These are phyloP conservation scores for Metschnikowia orientalis DNA, from an alignment of 805 yeast species.

Conservation along the genomic window DNA sequence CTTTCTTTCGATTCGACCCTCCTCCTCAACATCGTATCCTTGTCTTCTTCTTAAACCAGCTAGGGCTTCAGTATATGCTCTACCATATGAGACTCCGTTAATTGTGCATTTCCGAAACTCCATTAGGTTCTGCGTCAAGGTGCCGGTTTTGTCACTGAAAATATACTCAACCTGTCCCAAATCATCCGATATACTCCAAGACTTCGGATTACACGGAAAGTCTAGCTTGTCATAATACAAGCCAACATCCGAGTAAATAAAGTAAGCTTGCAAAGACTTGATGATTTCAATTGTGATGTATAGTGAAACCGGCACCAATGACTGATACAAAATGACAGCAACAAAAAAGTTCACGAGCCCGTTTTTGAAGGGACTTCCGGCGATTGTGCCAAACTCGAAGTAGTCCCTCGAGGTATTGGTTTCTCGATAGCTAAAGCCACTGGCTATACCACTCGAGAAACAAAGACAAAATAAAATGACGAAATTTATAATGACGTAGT, in stretches of 20 bases:
- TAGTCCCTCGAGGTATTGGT: conserved; percentile 49
- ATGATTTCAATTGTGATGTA: conserved; percentile 76
- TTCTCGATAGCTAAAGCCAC: conserved; percentile 58
- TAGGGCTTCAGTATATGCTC: conserved; percentile 74
- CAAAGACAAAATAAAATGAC: conserved; percentile 59
- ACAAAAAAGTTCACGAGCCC: conserved; percentile 71
- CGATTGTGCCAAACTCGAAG: conserved; percentile 69
- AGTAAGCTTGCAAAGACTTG: conserved; percentile 71
- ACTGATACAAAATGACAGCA: conserved; percentile 67
- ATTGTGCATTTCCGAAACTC: conserved; percentile 75
- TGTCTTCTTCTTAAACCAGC: conserved; percentile 65
- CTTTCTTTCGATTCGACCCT: conserved; percentile 43
- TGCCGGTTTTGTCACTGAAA: conserved; percentile 82
- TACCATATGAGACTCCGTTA: conserved; percentile 62
- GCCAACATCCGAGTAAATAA: conserved; percentile 63
- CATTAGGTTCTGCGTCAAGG: conserved; percentile 79
- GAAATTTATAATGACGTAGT: conserved; percentile 66
- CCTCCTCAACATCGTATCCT: conserved; percentile 57
- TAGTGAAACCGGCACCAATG: conserved; percentile 75
- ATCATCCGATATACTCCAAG: conserved; percentile 83
- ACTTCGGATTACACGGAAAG: conserved; percentile 73
- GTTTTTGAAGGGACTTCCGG: conserved; percentile 58
- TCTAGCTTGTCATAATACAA: conserved; percentile 69
- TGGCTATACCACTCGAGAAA: conserved; percentile 64
- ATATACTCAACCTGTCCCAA: conserved; percentile 79